Percentiles rank a stretch among this genome's conserved stretches.
Evolutionary conservation across 352 stramenopile species (phyloP).

Genomic region (Phytophthora citricola): DNA sequence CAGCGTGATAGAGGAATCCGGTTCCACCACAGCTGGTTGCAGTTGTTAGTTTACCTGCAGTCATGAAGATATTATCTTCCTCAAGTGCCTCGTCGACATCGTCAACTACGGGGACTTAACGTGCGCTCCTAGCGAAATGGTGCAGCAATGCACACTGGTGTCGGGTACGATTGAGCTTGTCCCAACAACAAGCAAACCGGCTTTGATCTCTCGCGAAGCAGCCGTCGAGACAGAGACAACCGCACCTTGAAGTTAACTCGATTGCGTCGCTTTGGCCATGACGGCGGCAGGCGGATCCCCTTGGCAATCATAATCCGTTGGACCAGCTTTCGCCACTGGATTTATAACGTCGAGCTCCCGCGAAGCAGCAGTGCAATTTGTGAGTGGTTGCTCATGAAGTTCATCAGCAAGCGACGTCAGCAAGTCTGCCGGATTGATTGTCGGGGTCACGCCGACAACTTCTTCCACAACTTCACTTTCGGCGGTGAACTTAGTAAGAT

Average conservation of each 20-base stretch:
- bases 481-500: constrained; percentile 5
- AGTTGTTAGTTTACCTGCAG: constrained; percentile 21
- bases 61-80: constrained; percentile 12
- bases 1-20: constrained; percentile 16
- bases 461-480: constrained; percentile 3
- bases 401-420: constrained; percentile 14
- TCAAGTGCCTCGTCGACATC: constrained; percentile 24
- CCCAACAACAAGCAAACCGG: constrained; percentile 5
- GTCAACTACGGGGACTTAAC: constrained; percentile 29
- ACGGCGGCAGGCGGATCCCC: neutral
- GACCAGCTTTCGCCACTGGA: constrained; percentile 28
- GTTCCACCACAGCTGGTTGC: constrained; percentile 31
- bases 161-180: constrained; percentile 14
- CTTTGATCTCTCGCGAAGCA: constrained; percentile 14
- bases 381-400: constrained; percentile 16
- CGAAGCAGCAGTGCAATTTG: constrained; percentile 2
- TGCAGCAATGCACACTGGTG: constrained; percentile 28
- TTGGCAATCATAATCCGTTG: constrained; percentile 10
- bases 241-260: constrained; percentile 36
- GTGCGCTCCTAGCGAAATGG: constrained; percentile 29
- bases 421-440: neutral
- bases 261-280: constrained; percentile 6
- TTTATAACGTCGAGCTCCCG: constrained; percentile 20
- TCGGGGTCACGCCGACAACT: neutral
- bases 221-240: constrained; percentile 14